Evolutionary conservation across 108 stramenopile species (phyloP).

Genomic region (Skeletonema marinoi): DNA sequence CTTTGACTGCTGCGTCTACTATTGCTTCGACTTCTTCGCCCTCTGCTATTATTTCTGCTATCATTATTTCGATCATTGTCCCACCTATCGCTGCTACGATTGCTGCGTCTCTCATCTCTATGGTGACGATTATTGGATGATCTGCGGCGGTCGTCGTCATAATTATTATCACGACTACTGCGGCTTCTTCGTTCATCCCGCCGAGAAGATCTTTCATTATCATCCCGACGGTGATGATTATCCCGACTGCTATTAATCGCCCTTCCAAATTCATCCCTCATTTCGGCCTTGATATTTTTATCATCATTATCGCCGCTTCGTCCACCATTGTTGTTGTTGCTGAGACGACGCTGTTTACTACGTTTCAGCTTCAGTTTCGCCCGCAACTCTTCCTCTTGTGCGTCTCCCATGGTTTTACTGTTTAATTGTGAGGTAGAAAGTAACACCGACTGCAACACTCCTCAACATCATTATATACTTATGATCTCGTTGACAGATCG

Average conservation of each 20-base stretch:
- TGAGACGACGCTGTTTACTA: conserved; percentile 9
- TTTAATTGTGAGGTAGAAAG: neutral
- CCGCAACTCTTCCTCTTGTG: conserved; percentile 23
- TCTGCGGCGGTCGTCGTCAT: conserved; percentile 60
- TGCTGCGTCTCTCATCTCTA: neutral
- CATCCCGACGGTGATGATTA: conserved; percentile 1
- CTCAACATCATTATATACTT: no score
- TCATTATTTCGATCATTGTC: conserved; percentile 2
- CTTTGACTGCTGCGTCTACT: conserved; percentile 5
- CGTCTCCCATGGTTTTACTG: neutral
- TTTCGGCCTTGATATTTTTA: neutral
- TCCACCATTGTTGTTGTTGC: conserved; percentile 6
- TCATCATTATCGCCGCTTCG: conserved; percentile 1
- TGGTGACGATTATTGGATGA: conserved; percentile 25
- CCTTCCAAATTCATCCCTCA: conserved; percentile 38
- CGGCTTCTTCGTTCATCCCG: neutral
- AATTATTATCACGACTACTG: conserved; percentile 1
- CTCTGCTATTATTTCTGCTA: neutral
- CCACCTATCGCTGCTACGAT: conserved; percentile 1
- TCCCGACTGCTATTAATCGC: neutral
- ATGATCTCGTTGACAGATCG: no score
- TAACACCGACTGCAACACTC: neutral
- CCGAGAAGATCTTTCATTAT: neutral
- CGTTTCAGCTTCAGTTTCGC: conserved; percentile 16
- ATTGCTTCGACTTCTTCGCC: conserved; percentile 3